Conservation (phyloP, 169 alveolate genomes). For the Theileria annulata region DNA sequence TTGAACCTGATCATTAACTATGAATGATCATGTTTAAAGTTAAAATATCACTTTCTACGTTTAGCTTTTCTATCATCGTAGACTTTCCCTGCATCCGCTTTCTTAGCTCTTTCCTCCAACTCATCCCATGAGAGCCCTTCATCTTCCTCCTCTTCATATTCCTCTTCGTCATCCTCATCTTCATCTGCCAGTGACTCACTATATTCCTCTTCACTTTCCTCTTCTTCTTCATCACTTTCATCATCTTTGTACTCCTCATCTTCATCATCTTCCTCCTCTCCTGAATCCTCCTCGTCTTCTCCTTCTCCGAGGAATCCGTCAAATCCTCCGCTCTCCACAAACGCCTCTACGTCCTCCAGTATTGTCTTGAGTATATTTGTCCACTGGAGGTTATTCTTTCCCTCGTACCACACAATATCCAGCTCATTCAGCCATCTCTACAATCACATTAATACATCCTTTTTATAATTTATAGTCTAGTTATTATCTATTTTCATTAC, state of each 20-base stretch:
- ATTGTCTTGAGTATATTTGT: constrained; percentile 83
- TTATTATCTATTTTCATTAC: constrained; percentile 31
- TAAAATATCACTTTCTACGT: constrained; percentile 16
- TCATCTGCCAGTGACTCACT: constrained; percentile 76
- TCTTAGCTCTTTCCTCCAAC: constrained; percentile 75
- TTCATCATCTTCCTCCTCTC: constrained; percentile 82
- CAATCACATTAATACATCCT: background rate
- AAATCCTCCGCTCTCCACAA: constrained; percentile 83
- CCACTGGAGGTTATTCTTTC: constrained; percentile 89
- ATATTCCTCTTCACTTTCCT: constrained; percentile 72
- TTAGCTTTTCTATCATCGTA: constrained; percentile 42
- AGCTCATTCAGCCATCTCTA: constrained; percentile 86
- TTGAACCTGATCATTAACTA: background rate
- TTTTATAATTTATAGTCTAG: background rate
- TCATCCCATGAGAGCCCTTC: constrained; percentile 88
- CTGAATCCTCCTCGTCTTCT: constrained; percentile 83
- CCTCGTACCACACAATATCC: constrained; percentile 89
- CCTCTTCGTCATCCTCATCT: constrained; percentile 83
- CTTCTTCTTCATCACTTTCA: constrained; percentile 71
- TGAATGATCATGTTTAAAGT: background rate
- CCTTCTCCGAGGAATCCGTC: constrained; percentile 86
- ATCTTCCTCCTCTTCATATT: constrained; percentile 83
- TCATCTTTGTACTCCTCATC: constrained; percentile 63
- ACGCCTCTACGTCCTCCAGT: constrained; percentile 81
- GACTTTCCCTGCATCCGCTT: constrained; percentile 51